Percentiles rank a stretch among this genome's conserved stretches.
Conservation (phyloP, 371 early-diverging fungal species). For the Chytridium lagenaria region DNA sequence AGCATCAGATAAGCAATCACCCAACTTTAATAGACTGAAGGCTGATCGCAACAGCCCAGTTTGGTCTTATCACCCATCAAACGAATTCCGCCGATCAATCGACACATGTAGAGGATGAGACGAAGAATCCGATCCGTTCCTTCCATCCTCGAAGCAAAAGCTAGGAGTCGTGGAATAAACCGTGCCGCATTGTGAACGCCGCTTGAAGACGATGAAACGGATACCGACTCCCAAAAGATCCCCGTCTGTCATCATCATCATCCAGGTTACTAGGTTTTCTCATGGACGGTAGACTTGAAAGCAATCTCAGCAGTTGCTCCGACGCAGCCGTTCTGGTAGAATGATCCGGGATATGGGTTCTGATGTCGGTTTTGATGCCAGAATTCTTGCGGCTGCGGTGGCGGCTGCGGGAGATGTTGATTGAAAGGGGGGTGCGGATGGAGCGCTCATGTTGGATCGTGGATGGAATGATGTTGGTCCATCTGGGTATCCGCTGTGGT, state of each 20-base stretch:
- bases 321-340: conserved; percentile 21
- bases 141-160: conserved; percentile 12
- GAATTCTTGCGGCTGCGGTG: conserved; percentile 5
- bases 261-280: not conserved
- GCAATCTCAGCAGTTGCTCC: conserved; percentile 18
- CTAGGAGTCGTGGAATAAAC: conserved; percentile 5
- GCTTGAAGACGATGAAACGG: not conserved
- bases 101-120: not conserved
- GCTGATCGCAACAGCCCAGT: not conserved
- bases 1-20: conserved; percentile 1
- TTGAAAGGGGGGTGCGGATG: conserved; percentile 1
- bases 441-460: not conserved
- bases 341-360: conserved; percentile 23
- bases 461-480: not conserved
- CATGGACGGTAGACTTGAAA: conserved; percentile 14
- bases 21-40: not conserved
- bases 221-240: not conserved
- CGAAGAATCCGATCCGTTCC: conserved; percentile 18
- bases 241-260: not conserved
- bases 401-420: not conserved
- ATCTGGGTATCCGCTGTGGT: not conserved
- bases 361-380: not conserved
- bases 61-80: not conserved
- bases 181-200: not conserved
- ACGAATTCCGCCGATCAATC: conserved; percentile 14